These are phyloP conservation scores for Echria macrotheca DNA, from an alignment of 495 filamentous ascomycete genomes.

Conservation along the genomic window DNA sequence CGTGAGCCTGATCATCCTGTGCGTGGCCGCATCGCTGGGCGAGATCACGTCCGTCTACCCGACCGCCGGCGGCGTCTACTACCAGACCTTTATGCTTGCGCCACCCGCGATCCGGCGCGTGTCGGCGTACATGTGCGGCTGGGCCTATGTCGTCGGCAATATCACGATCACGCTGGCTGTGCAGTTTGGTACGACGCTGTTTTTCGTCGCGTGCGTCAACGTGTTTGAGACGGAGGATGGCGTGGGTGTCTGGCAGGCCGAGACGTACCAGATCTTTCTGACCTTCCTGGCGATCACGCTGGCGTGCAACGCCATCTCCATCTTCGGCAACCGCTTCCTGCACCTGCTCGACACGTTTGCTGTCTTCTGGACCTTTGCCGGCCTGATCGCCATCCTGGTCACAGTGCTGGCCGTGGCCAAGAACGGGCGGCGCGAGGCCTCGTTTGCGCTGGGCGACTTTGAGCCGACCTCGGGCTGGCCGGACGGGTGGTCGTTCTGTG, in stretches of 20 bases:
- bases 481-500: conserved; percentile 44
- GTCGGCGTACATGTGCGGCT: conserved; percentile 60
- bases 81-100: conserved; percentile 52
- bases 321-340: conserved; percentile 51
- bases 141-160: conserved; percentile 63
- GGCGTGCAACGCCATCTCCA: conserved; percentile 49
- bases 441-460: conserved; percentile 40
- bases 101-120: conserved; percentile 35
- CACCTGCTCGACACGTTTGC: conserved; percentile 50
- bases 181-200: conserved; percentile 59
- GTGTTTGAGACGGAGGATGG: conserved; percentile 42
- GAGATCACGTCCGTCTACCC: conserved; percentile 55
- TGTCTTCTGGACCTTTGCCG: conserved; percentile 47
- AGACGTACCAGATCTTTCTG: conserved; percentile 54
- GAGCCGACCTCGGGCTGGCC: conserved; percentile 45
- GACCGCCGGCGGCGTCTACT: conserved; percentile 52
- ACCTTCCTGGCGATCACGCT: conserved; percentile 55
- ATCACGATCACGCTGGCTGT: conserved; percentile 66
- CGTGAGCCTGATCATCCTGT: conserved; percentile 45
- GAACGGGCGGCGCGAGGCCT: conserved; percentile 35
- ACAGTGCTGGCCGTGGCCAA: conserved; percentile 42
- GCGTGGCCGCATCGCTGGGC: conserved; percentile 47
- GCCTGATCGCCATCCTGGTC: conserved; percentile 40
- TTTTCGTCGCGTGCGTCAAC: conserved; percentile 49
- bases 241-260: conserved; percentile 35